These are phyloP conservation scores for Spiromastix sp. DNA, from an alignment of 2,329 filamentous ascomycete genomes.

Conservation along the genomic window DNA sequence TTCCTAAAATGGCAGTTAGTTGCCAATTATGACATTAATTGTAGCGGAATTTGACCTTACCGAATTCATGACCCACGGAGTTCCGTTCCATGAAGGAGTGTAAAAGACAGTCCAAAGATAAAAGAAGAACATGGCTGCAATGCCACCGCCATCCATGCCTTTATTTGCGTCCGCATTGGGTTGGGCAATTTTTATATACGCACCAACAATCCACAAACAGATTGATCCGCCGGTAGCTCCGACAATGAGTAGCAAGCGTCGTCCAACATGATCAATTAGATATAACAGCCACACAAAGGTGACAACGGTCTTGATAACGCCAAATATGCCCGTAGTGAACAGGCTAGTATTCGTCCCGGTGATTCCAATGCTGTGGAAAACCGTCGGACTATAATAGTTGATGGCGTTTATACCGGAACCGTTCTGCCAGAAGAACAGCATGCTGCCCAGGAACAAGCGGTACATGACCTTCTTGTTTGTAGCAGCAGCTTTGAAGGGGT, in stretches of 20 bases:
- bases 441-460: conserved; percentile 61
- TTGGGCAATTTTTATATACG: conserved; percentile 25
- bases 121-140: conserved; percentile 50
- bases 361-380: conserved; percentile 58
- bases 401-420: conserved; percentile 66
- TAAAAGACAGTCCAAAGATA: conserved; percentile 66
- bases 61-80: conserved; percentile 64
- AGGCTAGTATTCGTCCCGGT: conserved; percentile 48
- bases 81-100: conserved; percentile 62
- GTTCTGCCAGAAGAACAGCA: conserved; percentile 74
- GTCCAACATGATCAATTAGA: conserved; percentile 55
- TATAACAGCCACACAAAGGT: conserved; percentile 61
- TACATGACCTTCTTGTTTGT: conserved; percentile 51
- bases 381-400: conserved; percentile 63
- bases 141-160: conserved; percentile 20
- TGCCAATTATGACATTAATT: conserved; percentile 6
- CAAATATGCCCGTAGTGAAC: conserved; percentile 65
- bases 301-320: conserved; percentile 61
- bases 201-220: conserved; percentile 29
- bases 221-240: conserved; percentile 53
- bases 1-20: conserved; percentile 46
- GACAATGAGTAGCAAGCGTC: conserved; percentile 53
- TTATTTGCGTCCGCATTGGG: conserved; percentile 18
- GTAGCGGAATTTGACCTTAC: conserved; percentile 8
- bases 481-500: conserved; percentile 51